Base-by-base conservation (phyloP, 495 filamentous ascomycete species). In the Mycothermus thermophilus region DNA sequence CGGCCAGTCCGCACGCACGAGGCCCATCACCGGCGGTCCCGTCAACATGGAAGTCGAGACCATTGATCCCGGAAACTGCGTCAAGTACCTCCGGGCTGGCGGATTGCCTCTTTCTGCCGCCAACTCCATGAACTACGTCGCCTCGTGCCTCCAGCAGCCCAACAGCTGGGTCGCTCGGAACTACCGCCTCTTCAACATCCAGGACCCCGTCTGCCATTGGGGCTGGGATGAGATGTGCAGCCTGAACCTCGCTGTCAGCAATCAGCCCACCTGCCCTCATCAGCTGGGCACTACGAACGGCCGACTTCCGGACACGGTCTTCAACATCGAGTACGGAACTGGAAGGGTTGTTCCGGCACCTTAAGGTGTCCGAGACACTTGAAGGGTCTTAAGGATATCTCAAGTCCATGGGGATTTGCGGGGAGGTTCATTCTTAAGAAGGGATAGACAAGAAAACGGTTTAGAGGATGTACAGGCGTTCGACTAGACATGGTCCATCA, bases 51-150 rank as follows among this genome's bases (percentile, higher is more conserved):
- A 53, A 1, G 55, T 50, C 29, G 36, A 53, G 14, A 41, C 50
- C 23, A 44, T 59, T n/a, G 31, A 53, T n/a, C 43, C 56, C 9
- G 47, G 43, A 1, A 38, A 50, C 1, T 64, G 60, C 40, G 32
- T 46, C 10, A 26, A 39, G 32, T 43, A 62, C 17, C 41, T 66
- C 43, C 29, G 42, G 11, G 47, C 41, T 10, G 26, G 41, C 32
- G 57, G 54, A 32, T 43, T 66, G 4, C 56, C 62, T 0, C 51
- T 66, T 14, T 54, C 49, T 30, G 62, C 52, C 4, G 38, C 59
- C 10, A 66, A 63, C 44, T 58, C 56, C 42, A 63, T 66, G 43
- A 60, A 62, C 30, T 66, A 47, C 22, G 27, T 66, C 5, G 38
- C 46, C 8, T 52, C 44, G 31, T 66, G 60, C 36, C 51, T 61